These are phyloP conservation scores for Apophysomyces elegans DNA, from an alignment of 371 early-diverging fungal species.

Conservation along the genomic window DNA sequence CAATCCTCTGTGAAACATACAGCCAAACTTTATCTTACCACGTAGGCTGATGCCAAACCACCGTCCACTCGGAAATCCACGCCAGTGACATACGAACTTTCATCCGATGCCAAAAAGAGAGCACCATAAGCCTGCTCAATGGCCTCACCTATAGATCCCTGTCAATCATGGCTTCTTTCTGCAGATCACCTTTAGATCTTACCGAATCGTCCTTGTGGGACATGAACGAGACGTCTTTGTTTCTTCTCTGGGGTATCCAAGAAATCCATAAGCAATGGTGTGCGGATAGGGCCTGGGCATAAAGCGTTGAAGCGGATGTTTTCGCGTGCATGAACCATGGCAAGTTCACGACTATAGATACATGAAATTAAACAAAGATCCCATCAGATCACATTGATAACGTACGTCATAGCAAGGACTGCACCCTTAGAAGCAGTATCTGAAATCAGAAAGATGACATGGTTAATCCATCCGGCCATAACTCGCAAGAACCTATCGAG, in stretches of 20 bases:
- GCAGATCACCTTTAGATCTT: constrained; percentile 2
- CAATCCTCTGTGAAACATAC: constrained; percentile 2
- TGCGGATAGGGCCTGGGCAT: constrained; percentile 88
- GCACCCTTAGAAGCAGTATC: constrained; percentile 92
- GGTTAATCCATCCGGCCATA: neutral
- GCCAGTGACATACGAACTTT: constrained; percentile 83
- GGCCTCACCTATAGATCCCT: constrained; percentile 67
- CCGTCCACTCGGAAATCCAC: constrained; percentile 89
- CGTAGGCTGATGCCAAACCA: constrained; percentile 81
- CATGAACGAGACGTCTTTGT: constrained; percentile 80
- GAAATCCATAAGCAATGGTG: constrained; percentile 86
- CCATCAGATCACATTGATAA: constrained; percentile 6
- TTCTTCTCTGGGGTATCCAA: constrained; percentile 87
- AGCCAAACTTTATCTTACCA: constrained; percentile 39
- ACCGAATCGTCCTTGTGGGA: constrained; percentile 89
- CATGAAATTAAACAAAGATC: neutral
- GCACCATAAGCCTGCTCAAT: constrained; percentile 89
- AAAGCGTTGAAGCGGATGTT: constrained; percentile 87
- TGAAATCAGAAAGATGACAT: constrained; percentile 16
- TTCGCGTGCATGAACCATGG: constrained; percentile 88
- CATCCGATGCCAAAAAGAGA: constrained; percentile 84
- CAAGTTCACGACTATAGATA: constrained; percentile 71
- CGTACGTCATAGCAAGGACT: constrained; percentile 84
- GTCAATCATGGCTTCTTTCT: constrained; percentile 1
- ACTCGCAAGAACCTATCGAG: neutral